phyloP scores from a whole-genome alignment of 2,329 filamentous ascomycete genomes.

The Paraphaeosphaeria sporulosa region DNA sequence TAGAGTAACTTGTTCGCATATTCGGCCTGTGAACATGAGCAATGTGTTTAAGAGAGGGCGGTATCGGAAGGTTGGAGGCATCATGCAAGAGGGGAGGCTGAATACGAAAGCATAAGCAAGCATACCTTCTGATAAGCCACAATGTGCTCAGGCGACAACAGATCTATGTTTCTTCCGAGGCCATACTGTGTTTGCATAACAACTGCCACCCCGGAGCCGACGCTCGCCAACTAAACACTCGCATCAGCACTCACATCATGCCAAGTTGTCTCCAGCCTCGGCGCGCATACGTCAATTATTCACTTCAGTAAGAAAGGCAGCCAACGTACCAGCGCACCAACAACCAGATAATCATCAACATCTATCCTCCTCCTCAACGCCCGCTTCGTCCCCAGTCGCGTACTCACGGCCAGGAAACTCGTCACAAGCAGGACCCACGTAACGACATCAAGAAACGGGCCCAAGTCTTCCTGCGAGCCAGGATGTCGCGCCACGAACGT shows the following conservation, averaged over 20 bases:
- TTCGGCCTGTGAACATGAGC: slow-evolving; percentile 34
- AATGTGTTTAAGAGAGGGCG: not conserved
- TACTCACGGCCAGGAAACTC: slow-evolving; percentile 42
- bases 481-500: slow-evolving; percentile 37
- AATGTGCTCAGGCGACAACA: slow-evolving; percentile 28
- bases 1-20: slow-evolving; percentile 47
- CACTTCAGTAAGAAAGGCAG: not conserved
- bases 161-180: slow-evolving; percentile 35
- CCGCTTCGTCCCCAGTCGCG: slow-evolving; percentile 44
- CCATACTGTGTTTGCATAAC: slow-evolving; percentile 41
- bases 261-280: not conserved
- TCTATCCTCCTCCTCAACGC: slow-evolving; percentile 41
- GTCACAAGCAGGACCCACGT: slow-evolving; percentile 47
- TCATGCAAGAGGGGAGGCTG: slow-evolving; percentile 6
- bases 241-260: slow-evolving; percentile 16
- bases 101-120: slow-evolving; percentile 9
- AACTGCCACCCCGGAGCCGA: slow-evolving; percentile 43
- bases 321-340: slow-evolving; percentile 41
- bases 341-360: slow-evolving; percentile 45
- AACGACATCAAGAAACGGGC: slow-evolving; percentile 46
- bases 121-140: slow-evolving; percentile 42
- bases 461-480: slow-evolving; percentile 37
- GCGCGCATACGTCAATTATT: not conserved
- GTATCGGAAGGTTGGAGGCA: not conserved
- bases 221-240: slow-evolving; percentile 33